Base-by-base conservation (phyloP, 2,329 filamentous ascomycete genomes). In the Reticulascus tulasneorum region DNA sequence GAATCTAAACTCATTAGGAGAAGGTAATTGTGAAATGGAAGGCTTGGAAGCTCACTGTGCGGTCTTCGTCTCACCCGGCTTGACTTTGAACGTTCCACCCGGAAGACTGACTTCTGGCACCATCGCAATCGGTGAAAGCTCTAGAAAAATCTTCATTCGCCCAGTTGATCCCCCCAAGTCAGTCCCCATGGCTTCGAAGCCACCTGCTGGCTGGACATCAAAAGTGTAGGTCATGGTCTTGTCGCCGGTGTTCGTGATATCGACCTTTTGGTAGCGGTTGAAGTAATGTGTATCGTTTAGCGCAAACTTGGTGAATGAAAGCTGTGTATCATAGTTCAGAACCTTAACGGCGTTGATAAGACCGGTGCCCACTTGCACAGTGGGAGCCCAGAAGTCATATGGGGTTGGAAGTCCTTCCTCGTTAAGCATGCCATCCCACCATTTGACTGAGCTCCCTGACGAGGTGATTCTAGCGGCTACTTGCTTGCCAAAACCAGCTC, bases 251-350 rank as follows among this genome's bases (percentile, higher is more conserved):
- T 68, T 68, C 35, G 53, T 58, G 44, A 68, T 55, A 31, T 41
- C 21, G 8, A 52, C 36, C 18, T 38, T 24, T 32, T 52, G 49
- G 22, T 46, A 45, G 7, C 42, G 37, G 18, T 48, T 39, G 32
- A 67, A 59, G 40, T 66, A 47, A 23, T 54, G 50, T 17, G 62
- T 66, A 37, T 68, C 64, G 40, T 68, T 67, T 45, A 67, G 62
- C 4, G 54, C 52, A 22, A 67, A 55, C 35, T 58, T 62, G 4
- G 47, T 55, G 21, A 63, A 54, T 4, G 67, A 53, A 4, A 66
- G 58, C 41, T 63, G 39, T 17, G 36, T 35, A 3, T 31, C 20
- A 2, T 27, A 30, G 18, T 42, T 35, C 9, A 44, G 30, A 3
- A 44, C 41, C n/a, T 31, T 20, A 6, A 35, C 22, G 17, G 62